Percentiles rank a stretch among this genome's conserved stretches.
Conservation (phyloP, 495 filamentous ascomycete species). For the Podospora pseudoanserina region DNA sequence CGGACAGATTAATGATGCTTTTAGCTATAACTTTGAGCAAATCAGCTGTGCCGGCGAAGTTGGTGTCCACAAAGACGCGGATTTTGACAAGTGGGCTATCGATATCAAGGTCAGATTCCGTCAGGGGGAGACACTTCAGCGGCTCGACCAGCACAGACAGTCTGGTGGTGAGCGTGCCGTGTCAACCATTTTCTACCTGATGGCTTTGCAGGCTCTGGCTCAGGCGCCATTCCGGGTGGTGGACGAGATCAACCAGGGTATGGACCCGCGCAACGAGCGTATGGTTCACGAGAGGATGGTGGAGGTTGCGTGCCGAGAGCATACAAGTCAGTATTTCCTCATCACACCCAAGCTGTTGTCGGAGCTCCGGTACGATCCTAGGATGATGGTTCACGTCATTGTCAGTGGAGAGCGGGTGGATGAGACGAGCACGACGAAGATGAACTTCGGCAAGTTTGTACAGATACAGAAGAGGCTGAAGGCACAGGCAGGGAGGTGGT, state of each 20-base stretch:
- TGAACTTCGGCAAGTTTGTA: slow-evolving; percentile 56
- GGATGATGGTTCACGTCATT: slow-evolving; percentile 93
- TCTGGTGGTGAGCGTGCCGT: slow-evolving; percentile 95
- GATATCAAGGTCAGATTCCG: slow-evolving; percentile 93
- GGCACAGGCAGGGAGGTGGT: not conserved
- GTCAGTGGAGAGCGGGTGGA: slow-evolving; percentile 83
- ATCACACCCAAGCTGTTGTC: slow-evolving; percentile 96
- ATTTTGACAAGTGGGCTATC: slow-evolving; percentile 91
- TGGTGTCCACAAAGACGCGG: slow-evolving; percentile 70
- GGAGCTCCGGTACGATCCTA: slow-evolving; percentile 75
- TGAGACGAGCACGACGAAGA: slow-evolving; percentile 49
- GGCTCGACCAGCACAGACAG: slow-evolving; percentile 86
- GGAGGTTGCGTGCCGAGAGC: slow-evolving; percentile 78
- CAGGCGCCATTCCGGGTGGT: slow-evolving; percentile 98
- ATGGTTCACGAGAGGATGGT: slow-evolving; percentile 98
- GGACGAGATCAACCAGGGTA: slow-evolving; percentile 99
- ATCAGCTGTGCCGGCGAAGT: slow-evolving; percentile 97
- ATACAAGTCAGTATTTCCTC: slow-evolving; percentile 78
- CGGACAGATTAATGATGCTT: slow-evolving; percentile 78
- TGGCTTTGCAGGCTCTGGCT: slow-evolving; percentile 92
- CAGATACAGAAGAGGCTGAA: slow-evolving; percentile 41
- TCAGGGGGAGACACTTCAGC: slow-evolving; percentile 75
- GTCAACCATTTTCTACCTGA: slow-evolving; percentile 98
- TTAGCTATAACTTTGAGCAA: slow-evolving; percentile 83
- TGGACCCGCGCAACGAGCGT: slow-evolving; percentile 97